Conservation (phyloP, 148 eudicot genomes). For the Rheum nobile region DNA sequence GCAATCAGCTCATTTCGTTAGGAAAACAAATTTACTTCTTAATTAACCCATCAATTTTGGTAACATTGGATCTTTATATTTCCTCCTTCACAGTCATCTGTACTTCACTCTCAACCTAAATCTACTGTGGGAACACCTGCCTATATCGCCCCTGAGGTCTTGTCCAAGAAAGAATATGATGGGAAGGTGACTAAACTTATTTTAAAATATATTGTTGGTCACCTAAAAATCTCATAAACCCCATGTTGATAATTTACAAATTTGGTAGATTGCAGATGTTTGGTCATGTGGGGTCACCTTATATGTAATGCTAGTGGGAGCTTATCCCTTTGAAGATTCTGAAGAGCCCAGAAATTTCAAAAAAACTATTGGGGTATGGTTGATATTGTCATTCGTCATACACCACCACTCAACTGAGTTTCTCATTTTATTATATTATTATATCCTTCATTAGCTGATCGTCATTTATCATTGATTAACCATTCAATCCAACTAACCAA, state of each 20-base stretch:
- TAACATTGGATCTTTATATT: not conserved
- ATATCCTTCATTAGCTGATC: not conserved
- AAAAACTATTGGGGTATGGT: slow-evolving; percentile 49
- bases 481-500: not conserved
- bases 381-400: not conserved
- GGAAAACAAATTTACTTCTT: not conserved
- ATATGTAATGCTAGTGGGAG: slow-evolving; percentile 79
- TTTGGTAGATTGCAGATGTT: slow-evolving; percentile 68
- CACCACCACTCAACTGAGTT: too few species aligned
- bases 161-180: slow-evolving; percentile 60
- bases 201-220: not conserved
- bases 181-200: slow-evolving; percentile 41
- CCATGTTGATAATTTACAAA: not conserved
- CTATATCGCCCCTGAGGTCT: slow-evolving; percentile 75
- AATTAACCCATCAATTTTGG: not conserved
- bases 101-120: slow-evolving; percentile 72
- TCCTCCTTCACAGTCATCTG: slow-evolving; percentile 40
- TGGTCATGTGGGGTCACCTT: slow-evolving; percentile 93
- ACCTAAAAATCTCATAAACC: not conserved
- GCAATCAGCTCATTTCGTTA: not conserved
- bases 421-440: too few species aligned
- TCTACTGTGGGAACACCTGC: slow-evolving; percentile 85
- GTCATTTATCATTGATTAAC: not conserved
- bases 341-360: slow-evolving; percentile 68
- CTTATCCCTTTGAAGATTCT: slow-evolving; percentile 78